Evolutionary conservation across 208 protist genomes (phyloP).

Genomic region (Leishmania tropica): DNA sequence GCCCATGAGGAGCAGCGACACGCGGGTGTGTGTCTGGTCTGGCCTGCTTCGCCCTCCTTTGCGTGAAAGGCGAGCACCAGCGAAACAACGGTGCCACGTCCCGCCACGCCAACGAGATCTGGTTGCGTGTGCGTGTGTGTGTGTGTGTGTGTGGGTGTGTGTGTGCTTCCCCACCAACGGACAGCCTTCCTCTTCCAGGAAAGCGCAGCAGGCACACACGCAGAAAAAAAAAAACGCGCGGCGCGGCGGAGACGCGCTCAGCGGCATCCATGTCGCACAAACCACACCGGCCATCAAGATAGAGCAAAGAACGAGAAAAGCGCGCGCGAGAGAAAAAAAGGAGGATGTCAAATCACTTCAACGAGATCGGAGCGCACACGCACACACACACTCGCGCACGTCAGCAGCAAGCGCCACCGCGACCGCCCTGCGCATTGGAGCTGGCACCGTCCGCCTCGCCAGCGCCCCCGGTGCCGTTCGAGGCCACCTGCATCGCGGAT

Average conservation of each 20-base stretch:
- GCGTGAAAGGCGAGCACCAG: no score
- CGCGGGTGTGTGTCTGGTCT: no score
- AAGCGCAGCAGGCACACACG: background rate
- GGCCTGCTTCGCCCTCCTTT: no score
- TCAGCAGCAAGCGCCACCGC: slow-evolving; percentile 22
- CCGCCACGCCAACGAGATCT: background rate
- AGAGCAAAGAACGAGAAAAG: background rate
- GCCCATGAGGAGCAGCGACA: no score
- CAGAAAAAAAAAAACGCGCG: no score
- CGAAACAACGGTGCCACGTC: no score
- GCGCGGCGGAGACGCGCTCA: background rate
- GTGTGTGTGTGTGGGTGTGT: background rate
- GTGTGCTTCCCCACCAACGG: background rate
- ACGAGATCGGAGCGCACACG: background rate
- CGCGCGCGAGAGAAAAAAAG: background rate
- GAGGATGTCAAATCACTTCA: background rate
- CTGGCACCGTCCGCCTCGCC: background rate
- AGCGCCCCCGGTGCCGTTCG: background rate
- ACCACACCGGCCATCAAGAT: background rate
- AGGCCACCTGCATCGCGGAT: slow-evolving; percentile 22
- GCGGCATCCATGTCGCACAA: background rate
- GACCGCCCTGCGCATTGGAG: background rate
- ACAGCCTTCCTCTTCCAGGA: no score
- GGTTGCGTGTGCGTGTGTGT: background rate
- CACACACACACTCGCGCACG: background rate